Base-by-base conservation (phyloP, 139 green algal species). In the Chlamydomonas sphaeroides region DNA sequence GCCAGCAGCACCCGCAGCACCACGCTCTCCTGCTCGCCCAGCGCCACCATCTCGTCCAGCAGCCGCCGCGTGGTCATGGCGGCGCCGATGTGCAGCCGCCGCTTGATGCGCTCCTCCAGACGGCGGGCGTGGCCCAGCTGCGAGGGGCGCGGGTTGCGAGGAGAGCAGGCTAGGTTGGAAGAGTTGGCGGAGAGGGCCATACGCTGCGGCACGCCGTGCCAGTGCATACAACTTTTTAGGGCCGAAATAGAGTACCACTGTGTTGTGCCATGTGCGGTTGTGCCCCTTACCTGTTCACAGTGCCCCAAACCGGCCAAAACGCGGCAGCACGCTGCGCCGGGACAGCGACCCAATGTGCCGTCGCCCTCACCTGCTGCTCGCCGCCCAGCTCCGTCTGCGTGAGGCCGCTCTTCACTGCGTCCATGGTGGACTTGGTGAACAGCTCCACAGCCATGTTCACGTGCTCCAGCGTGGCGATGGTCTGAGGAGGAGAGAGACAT, bases 341-440 rank as follows among this genome's bases (percentile, higher is more conserved):
- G n/a, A n/a, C n/a, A n/a, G n/a, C n/a, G n/a, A n/a, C n/a, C n/a
- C n/a, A n/a, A n/a, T n/a, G n/a, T n/a, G n/a, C n/a, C n/a, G n/a
- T n/a, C n/a, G 32, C 18, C 68, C 39, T 7, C 74, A 71, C 49
- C 78, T 75, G 78, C 65, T 45, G 36, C 67, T 70, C 78, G 25
- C 78, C 65, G 30, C 65, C 51, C n/a, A 76, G 28, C 65, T 84
- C 78, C 28, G n/a, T 39, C 51, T 76, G 65, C 57, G 68, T 85
- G 57, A 88, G 70, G 33, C 82, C 83, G 32, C 65, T 80, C 78
- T 90, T 88, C 5, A 90, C 82, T 11, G 86, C 83, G 51, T 88
- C 83, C 86, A 88, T 88, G 53, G 83, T 88, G 32, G 83, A 81
- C 71, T 86, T 86, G n/a, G 79, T 80, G 77, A 90, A 90, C 28